Evolutionary conservation across 2,329 filamentous ascomycete genomes (phyloP), one percentile per base, ranked within the genome.

Genomic region (Alternaria postmessia): DNA sequence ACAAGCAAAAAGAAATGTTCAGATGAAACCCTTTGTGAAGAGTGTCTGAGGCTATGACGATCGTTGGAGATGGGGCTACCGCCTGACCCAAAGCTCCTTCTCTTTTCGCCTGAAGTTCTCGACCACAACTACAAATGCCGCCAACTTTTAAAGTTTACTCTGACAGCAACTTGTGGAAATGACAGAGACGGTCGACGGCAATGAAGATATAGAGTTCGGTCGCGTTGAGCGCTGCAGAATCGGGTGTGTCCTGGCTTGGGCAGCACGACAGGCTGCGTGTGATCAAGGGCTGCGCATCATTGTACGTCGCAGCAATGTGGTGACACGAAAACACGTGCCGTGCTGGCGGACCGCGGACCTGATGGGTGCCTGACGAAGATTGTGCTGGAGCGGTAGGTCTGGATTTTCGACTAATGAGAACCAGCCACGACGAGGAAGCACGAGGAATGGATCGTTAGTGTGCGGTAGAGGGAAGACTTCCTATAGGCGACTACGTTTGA

Each of bases 391-490:
- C 51, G 57, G 59, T 52, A 65, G 58, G 56, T 58, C 60, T 52
- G 43, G 51, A 59, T 32, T 39, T 20, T 51, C 58, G 59, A 66
- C 72, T 72, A 74, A 76, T 74, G 59, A 71, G 63, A 65, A 67
- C 24, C 52, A 66, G 72, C 71, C 73, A 75, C 73, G 72, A 73
- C 57, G 65, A 47, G 60, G 39, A 46, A 59, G 57, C 61, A 61
- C 62, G 43, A 61, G 59, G 43, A 65, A 56, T 61, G 62, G 60
- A 57, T 7, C 55, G n/a, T 34, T 51, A 56, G 46, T 56, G 46
- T 55, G 67, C 59, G 68, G 66, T 61, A 67, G 43, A 53, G 68
- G 65, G 47, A 66, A 44, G 24, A 12, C 44, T 59, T 70, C 69
- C 68, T 51, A 73, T 72, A 68, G 70, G 69, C 54, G 67, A 62